Conservation (phyloP, 2,329 filamentous ascomycete species). For the Penicillium thymicola region DNA sequence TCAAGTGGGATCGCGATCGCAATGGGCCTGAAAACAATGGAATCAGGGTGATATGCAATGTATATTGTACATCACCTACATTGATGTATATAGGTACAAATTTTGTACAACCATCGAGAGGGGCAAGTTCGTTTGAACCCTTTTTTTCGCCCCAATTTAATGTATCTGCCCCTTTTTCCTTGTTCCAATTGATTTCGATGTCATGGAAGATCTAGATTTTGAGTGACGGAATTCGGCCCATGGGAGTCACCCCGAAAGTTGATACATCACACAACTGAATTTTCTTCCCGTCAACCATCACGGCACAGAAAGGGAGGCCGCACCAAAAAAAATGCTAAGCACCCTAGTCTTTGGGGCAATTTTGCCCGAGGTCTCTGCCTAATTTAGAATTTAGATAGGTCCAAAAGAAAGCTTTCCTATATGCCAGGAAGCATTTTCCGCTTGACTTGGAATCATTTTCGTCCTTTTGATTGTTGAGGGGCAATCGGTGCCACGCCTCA, state of each 20-base stretch:
- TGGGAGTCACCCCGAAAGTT: not conserved
- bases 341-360: not conserved
- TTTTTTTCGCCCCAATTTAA: not conserved
- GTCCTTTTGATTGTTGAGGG: not conserved
- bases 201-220: not conserved
- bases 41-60: conserved; percentile 11
- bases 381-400: not conserved
- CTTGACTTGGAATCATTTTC: not conserved
- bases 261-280: conserved; percentile 8
- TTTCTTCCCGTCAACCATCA: not conserved
- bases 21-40: conserved; percentile 8
- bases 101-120: not conserved
- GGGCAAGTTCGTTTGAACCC: not conserved
- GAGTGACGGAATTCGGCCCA: not conserved
- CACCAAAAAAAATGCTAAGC: not conserved
- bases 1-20: conserved; percentile 1
- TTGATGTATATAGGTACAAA: not conserved
- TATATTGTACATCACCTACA: conserved; percentile 3
- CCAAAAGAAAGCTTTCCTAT: conserved; percentile 1
- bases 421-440: conserved; percentile 5
- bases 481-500: conserved; percentile 5
- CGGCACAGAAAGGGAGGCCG: not conserved
- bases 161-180: not conserved
- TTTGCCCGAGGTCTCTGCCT: not conserved
- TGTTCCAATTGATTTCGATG: not conserved